phyloP scores from a whole-genome alignment of 371 early-diverging fungal genomes.

The Blastocladiella emersonii region DNA sequence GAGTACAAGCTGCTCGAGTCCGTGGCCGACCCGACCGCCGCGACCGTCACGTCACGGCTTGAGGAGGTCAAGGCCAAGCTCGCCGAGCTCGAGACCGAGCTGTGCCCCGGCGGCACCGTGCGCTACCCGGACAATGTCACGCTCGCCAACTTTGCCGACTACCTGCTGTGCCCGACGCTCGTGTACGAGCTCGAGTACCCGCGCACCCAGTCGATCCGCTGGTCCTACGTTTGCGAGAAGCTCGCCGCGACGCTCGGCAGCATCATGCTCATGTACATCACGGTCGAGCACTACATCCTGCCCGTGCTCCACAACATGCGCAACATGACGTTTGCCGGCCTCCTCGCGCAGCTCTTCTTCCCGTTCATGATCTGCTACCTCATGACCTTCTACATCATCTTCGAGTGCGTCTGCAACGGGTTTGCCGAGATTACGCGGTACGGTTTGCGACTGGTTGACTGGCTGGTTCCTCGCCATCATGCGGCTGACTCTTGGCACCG shows the following conservation, averaged over 20 bases:
- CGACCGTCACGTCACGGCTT: not conserved
- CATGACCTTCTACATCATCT: conserved; percentile 85
- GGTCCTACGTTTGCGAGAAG: conserved; percentile 75
- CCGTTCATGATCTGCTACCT: conserved; percentile 83
- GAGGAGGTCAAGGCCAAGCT: not conserved
- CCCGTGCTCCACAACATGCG: conserved; percentile 35
- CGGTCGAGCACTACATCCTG: conserved; percentile 69
- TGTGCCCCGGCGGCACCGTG: conserved; percentile 8
- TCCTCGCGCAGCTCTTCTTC: conserved; percentile 43
- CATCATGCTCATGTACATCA: conserved; percentile 63
- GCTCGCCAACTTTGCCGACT: conserved; percentile 69
- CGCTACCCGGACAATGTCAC: conserved; percentile 72
- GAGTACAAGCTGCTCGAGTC: not conserved
- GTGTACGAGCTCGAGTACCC: conserved; percentile 91
- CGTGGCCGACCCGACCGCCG: not conserved
- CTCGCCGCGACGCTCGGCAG: conserved; percentile 54
- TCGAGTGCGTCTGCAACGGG: conserved; percentile 87
- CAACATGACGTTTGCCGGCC: conserved; percentile 33
- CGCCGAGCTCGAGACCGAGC: not conserved
- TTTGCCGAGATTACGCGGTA: conserved; percentile 88
- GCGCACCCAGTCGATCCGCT: conserved; percentile 68
- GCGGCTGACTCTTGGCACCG: no score
- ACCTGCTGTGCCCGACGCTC: conserved; percentile 70
- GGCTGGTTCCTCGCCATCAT: no score
- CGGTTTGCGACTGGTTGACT: no score